Conservation (phyloP, 176 grass and related monocot species). For the Eragrostis nindensis region DNA sequence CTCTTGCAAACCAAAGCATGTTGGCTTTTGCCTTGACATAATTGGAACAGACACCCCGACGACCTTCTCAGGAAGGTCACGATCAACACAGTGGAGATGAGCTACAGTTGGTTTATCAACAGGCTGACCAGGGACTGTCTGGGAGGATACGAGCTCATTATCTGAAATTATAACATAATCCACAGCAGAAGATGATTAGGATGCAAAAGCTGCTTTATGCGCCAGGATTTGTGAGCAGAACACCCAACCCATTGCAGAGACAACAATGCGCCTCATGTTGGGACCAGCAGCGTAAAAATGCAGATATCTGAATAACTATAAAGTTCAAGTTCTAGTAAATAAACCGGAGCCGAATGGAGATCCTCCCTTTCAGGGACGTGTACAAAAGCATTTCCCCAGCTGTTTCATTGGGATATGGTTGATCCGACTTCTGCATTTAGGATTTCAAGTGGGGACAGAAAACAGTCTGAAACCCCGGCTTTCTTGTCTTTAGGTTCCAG, state of each 20-base stretch:
- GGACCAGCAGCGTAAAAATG: constrained; percentile 52
- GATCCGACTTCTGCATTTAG: constrained; percentile 23
- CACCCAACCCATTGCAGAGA: constrained; percentile 42
- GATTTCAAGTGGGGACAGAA: constrained; percentile 33
- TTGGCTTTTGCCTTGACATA: constrained; percentile 61
- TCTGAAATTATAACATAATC: constrained; percentile 45
- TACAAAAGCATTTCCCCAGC: constrained; percentile 25
- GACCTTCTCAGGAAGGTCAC: constrained; percentile 27
- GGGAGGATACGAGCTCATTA: constrained; percentile 30
- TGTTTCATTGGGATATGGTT: constrained; percentile 30
- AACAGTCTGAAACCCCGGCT: constrained; percentile 35
- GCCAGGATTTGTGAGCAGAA: constrained; percentile 43
- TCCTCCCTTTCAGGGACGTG: constrained; percentile 16
- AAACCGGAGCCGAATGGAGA: constrained; percentile 39
- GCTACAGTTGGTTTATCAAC: constrained; percentile 31
- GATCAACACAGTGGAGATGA: constrained; percentile 36
- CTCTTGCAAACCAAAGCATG: constrained; percentile 54
- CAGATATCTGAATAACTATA: constrained; percentile 46
- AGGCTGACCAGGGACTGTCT: constrained; percentile 18
- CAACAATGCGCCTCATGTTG: constrained; percentile 87
- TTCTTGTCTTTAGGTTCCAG: constrained; percentile 34
- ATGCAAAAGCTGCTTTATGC: constrained; percentile 31
- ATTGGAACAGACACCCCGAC: constrained; percentile 41
- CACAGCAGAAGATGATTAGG: constrained; percentile 39
- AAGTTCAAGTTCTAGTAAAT: constrained; percentile 41